Evolutionary conservation across 345 rosid species (phyloP).

Genomic region (Excoecaria cochinchinensis): DNA sequence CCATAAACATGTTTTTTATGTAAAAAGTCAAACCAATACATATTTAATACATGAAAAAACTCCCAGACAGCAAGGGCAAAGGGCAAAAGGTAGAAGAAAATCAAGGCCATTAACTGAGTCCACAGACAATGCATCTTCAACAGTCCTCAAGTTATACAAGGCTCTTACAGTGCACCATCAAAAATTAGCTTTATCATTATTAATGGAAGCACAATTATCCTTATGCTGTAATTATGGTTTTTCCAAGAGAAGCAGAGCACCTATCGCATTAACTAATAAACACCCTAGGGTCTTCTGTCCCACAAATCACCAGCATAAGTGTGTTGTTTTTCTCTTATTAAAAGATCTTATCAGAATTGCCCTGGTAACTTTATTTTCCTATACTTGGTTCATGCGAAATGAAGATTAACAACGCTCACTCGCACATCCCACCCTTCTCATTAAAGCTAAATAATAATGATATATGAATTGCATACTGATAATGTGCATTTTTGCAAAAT

Average conservation of each 20-base stretch:
- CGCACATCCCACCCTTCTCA: not conserved
- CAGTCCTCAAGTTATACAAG: not conserved
- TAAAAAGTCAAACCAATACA: not conserved
- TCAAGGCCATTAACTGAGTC: not conserved
- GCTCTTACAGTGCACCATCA: not conserved
- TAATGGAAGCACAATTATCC: not conserved
- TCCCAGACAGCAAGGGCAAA: not conserved
- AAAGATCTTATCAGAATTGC: not conserved
- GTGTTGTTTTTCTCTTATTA: not conserved
- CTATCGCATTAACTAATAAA: not conserved
- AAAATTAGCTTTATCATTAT: not conserved
- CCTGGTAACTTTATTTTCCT: slow-evolving; percentile 3
- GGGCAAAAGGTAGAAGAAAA: not conserved
- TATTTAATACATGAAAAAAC: not conserved
- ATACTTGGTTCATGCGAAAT: not conserved
- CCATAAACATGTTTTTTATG: not conserved
- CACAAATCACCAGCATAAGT: not conserved
- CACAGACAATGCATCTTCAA: not conserved
- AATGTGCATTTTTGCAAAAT: not conserved
- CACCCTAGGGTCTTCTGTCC: not conserved
- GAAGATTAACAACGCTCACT: not conserved
- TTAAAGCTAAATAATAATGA: not conserved
- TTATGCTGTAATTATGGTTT: not conserved
- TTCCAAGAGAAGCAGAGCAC: not conserved
- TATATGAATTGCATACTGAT: not conserved